These are phyloP conservation scores for Sporothrix pseudoabietina DNA, from an alignment of 2,329 filamentous ascomycete genomes.

Conservation along the genomic window DNA sequence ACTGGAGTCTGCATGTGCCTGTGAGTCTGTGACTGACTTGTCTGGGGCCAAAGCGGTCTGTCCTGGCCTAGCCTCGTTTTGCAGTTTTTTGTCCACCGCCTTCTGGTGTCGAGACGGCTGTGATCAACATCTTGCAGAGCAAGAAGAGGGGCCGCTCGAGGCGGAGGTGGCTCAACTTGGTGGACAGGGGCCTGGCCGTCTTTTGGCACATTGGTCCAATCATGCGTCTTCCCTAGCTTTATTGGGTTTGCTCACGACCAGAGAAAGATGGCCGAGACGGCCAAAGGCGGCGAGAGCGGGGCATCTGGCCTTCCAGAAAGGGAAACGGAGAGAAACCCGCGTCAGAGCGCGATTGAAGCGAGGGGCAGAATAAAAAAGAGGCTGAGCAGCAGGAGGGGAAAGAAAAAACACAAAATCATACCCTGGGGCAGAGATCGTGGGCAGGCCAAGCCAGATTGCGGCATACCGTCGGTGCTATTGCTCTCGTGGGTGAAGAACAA, in stretches of 20 bases:
- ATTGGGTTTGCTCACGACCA: neutral
- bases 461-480: neutral
- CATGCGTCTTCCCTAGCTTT: neutral
- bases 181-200: neutral
- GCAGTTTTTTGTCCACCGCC: neutral
- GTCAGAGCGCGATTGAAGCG: neutral
- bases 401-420: neutral
- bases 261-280: neutral
- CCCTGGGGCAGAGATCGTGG: neutral
- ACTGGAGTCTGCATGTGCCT: neutral
- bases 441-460: neutral
- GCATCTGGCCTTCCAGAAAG: slow-evolving; percentile 12
- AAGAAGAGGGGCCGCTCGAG: slow-evolving; percentile 7
- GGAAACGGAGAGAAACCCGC: slow-evolving; percentile 8
- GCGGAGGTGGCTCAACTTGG: neutral
- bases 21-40: neutral
- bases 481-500: neutral
- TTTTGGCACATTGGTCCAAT: slow-evolving; percentile 2
- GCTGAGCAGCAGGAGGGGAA: neutral
- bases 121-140: slow-evolving; percentile 6
- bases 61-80: neutral
- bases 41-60: slow-evolving; percentile 19
- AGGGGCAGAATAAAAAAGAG: neutral
- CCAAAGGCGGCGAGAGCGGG: slow-evolving; percentile 1
- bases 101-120: neutral